Conservation (phyloP, 2,329 filamentous ascomycete genomes). For the Ophiocordyceps unilateralis region DNA sequence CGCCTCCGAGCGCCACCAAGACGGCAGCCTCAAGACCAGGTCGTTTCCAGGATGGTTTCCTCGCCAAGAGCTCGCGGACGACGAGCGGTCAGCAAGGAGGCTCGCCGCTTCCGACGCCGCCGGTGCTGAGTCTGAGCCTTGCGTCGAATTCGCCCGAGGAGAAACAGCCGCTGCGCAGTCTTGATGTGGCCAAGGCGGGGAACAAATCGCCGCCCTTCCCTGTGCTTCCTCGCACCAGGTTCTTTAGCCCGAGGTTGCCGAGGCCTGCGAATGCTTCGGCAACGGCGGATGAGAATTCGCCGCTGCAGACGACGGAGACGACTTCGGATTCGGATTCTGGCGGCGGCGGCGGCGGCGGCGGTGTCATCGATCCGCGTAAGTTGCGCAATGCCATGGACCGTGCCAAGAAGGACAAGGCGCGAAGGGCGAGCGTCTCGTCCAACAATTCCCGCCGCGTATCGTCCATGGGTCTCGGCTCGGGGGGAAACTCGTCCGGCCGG, state of each 20-base stretch:
- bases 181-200: constrained; percentile 32
- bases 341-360: constrained; percentile 24
- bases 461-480: constrained; percentile 18
- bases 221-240: constrained; percentile 8
- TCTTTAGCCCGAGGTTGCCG: constrained; percentile 6
- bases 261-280: constrained; percentile 9
- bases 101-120: constrained; percentile 42
- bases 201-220: constrained; percentile 27
- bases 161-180: constrained; percentile 28
- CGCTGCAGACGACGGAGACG: constrained; percentile 18
- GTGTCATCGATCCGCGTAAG: constrained; percentile 34
- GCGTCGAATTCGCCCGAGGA: constrained; percentile 24
- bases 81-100: constrained; percentile 26
- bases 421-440: constrained; percentile 21
- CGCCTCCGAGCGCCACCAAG: constrained; percentile 16
- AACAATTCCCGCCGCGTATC: constrained; percentile 25
- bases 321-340: constrained; percentile 32
- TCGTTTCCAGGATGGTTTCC: constrained; percentile 78
- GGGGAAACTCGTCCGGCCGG: constrained; percentile 3
- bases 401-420: constrained; percentile 28
- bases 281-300: constrained; percentile 34
- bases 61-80: constrained; percentile 37
- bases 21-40: constrained; percentile 38
- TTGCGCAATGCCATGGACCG: constrained; percentile 36
- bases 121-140: constrained; percentile 38